A percentile compares a stretch with the other conserved stretches of the same genome.
These are phyloP conservation scores for Coprinopsis cinerea DNA, from an alignment of 768 basidiomycete species.

Conservation along the genomic window DNA sequence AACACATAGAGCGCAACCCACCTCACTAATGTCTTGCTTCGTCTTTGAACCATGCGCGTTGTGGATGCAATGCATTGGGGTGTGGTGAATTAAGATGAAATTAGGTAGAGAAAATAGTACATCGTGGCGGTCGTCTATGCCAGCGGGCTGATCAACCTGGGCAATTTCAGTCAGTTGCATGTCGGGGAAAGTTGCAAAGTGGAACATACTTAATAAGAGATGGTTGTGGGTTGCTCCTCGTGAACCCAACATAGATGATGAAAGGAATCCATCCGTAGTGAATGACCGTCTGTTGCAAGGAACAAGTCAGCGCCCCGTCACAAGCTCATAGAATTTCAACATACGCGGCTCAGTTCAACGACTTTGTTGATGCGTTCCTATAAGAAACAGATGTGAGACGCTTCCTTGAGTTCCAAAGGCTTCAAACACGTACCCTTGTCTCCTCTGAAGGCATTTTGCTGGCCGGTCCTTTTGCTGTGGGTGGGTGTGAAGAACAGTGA, in stretches of 20 bases:
- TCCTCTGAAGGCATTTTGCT: conserved; percentile 80
- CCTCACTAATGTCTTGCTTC: conserved; percentile 23
- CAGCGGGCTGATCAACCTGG: conserved; percentile 90
- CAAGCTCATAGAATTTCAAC: conserved; percentile 19
- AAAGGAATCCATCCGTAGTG: conserved; percentile 97
- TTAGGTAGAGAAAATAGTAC: conserved; percentile 7
- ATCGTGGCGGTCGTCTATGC: conserved; percentile 43
- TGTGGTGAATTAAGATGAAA: conserved; percentile 6
- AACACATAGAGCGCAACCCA: conserved; percentile 7
- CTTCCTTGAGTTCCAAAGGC: too few relatives aligned
- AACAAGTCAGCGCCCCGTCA: neutral
- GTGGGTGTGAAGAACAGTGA: conserved; percentile 15
- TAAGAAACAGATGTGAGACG: neutral
- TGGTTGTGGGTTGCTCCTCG: conserved; percentile 87
- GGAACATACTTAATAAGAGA: conserved; percentile 88
- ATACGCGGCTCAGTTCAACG: conserved; percentile 76
- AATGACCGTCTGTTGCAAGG: conserved; percentile 59
- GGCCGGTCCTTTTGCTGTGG: conserved; percentile 12
- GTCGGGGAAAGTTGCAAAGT: neutral
- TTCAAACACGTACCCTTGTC: conserved; percentile 68
- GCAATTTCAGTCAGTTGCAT: conserved; percentile 11
- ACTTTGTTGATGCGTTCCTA: conserved; percentile 81
- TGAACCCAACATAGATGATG: conserved; percentile 94
- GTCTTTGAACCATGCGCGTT: conserved; percentile 10
- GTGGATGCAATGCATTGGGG: neutral